Evolutionary conservation across 495 filamentous ascomycete genomes (phyloP).

Genomic region (Rusavskia elegans): DNA sequence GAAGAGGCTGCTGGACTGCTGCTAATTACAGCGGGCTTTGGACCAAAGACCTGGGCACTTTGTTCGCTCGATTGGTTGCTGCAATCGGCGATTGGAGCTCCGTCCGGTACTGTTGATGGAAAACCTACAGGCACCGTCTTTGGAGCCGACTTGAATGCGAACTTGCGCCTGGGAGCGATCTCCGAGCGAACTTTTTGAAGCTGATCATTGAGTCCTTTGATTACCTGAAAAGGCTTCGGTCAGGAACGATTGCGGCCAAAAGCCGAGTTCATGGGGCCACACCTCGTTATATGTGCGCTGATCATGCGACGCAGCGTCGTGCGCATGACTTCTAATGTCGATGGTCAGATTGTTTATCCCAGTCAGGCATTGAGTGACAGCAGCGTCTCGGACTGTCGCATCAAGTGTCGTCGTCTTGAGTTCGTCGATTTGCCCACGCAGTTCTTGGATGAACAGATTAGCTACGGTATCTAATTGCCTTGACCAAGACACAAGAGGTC

Average conservation of each 20-base stretch:
- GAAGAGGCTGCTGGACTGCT: background rate
- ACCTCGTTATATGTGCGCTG: slow-evolving; percentile 61
- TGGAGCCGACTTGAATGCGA: slow-evolving; percentile 47
- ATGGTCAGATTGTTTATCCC: slow-evolving; percentile 50
- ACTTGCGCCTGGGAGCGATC: slow-evolving; percentile 50
- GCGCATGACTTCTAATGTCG: slow-evolving; percentile 51
- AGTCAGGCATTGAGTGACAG: slow-evolving; percentile 50
- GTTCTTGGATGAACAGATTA: slow-evolving; percentile 21
- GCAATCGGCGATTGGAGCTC: background rate
- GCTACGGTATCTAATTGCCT: background rate
- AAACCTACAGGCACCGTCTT: slow-evolving; percentile 12
- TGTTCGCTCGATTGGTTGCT: background rate
- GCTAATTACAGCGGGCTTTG: background rate
- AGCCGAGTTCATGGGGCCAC: slow-evolving; percentile 5
- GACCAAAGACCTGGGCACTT: background rate
- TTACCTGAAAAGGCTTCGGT: slow-evolving; percentile 28
- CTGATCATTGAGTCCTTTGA: slow-evolving; percentile 52
- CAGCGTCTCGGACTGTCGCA: slow-evolving; percentile 42
- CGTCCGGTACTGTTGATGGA: background rate
- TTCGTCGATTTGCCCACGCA: slow-evolving; percentile 45
- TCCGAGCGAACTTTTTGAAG: slow-evolving; percentile 39
- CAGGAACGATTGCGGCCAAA: slow-evolving; percentile 1
- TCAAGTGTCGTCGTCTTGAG: slow-evolving; percentile 34
- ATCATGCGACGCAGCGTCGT: slow-evolving; percentile 59
- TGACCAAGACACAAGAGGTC: no score